phyloP scores from a whole-genome alignment of 2,329 filamentous ascomycete species.

The Aureobasidium subglaciale region DNA sequence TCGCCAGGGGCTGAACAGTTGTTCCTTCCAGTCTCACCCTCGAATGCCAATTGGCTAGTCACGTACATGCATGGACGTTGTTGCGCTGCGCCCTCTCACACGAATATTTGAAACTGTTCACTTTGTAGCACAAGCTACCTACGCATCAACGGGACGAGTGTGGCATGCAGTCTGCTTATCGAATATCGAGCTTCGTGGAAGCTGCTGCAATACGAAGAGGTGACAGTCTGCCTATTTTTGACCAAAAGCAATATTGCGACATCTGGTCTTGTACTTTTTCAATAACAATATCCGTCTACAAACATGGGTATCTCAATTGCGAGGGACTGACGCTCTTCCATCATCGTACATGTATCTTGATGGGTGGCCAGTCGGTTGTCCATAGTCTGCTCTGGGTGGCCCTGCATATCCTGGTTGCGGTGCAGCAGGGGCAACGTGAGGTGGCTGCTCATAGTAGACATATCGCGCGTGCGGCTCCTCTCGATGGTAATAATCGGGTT shows the following conservation, averaged over 20 bases:
- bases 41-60: too few relatives aligned
- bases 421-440: neutral
- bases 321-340: conserved; percentile 5
- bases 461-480: conserved; percentile 3
- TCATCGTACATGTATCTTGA: conserved; percentile 7
- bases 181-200: too few relatives aligned
- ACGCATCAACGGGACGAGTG: too few relatives aligned
- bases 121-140: too few relatives aligned
- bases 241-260: too few relatives aligned
- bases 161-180: too few relatives aligned
- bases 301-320: neutral
- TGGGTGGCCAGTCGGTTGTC: neutral
- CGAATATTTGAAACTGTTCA: too few relatives aligned
- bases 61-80: too few relatives aligned
- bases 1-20: neutral
- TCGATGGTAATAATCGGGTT: neutral
- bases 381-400: neutral
- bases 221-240: neutral
- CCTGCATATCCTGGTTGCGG: neutral
- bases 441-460: conserved; percentile 3
- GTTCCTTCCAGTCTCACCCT: neutral
- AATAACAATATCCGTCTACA: neutral
- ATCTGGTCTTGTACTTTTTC: neutral
- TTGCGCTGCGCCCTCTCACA: too few relatives aligned
- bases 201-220: neutral